Conservation (phyloP, 805 yeast species). For the Ogataea polymorpha region DNA sequence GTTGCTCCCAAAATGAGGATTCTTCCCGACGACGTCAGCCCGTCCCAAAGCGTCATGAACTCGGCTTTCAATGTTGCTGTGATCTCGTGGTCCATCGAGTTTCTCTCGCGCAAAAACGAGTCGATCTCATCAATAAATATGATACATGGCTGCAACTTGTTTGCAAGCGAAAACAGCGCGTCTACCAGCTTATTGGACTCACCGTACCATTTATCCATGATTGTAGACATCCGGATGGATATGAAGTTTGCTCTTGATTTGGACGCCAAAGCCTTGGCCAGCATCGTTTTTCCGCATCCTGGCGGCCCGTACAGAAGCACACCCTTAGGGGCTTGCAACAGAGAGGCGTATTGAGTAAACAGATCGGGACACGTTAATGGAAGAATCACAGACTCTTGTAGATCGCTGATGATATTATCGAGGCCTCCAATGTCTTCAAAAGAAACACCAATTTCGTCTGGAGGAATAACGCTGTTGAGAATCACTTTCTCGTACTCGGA, state of each 20-base stretch:
- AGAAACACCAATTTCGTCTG: conserved; percentile 73
- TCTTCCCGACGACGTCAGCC: conserved; percentile 70
- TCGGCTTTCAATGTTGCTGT: conserved; percentile 93
- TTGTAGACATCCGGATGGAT: conserved; percentile 86
- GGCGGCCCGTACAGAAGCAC: conserved; percentile 93
- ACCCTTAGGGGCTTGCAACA: conserved; percentile 91
- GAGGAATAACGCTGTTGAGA: conserved; percentile 74
- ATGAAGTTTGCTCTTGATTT: conserved; percentile 91
- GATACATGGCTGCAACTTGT: conserved; percentile 89
- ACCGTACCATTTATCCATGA: conserved; percentile 98
- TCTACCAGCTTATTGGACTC: conserved; percentile 92
- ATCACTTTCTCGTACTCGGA: conserved; percentile 77
- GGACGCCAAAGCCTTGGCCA: conserved; percentile 90
- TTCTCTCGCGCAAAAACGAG: conserved; percentile 84
- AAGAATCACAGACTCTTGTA: conserved; percentile 82
- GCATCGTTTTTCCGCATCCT: conserved; percentile 97
- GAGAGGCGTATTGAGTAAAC: conserved; percentile 60
- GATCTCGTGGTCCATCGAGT: conserved; percentile 87
- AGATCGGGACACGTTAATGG: conserved; percentile 81
- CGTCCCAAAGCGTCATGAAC: conserved; percentile 98
- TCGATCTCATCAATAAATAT: conserved; percentile 96
- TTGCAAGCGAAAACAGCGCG: conserved; percentile 86
- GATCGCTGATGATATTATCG: conserved; percentile 75
- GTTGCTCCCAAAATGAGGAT: conserved; percentile 93
- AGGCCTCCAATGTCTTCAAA: conserved; percentile 90